Base-by-base conservation (phyloP, 495 filamentous ascomycete genomes). In the Daldinia vernicosa region DNA sequence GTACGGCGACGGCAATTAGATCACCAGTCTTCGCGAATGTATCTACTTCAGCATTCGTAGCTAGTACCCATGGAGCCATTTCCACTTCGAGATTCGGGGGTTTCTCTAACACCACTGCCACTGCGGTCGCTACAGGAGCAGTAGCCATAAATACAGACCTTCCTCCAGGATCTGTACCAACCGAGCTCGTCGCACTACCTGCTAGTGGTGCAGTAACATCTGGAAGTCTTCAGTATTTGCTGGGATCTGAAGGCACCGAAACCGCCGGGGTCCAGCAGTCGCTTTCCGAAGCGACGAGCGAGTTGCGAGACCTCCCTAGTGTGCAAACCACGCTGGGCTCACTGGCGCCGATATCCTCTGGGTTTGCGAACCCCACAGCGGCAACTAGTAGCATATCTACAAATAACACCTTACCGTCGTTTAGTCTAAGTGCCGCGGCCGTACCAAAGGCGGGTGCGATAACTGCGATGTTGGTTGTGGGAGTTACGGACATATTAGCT, bases 241-340 rank as follows among this genome's bases (percentile, higher is more conserved):
- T 30, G 2, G 32, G 32, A 33, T 33, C 32, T 9, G 9, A 33
- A 33, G 32, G 32, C 32, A 11, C 32, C 9, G 32, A 33, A 33
- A 33, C 32, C 9, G 32, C 32, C 9, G 32, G 32, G 32, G 9
- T 33, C 9, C 32, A 33, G 32, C 32, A 11, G 40, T 11, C 17
- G 6, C 17, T 17, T 22, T 19, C 40, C 17, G 40, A 54, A 33
- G 56, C 35, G 5, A 52, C 64, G 14, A 45, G 63, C 26, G 33
- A 26, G 1, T 50, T 33, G 27, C 59, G 50, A 1, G 19, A 57
- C 6, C 30, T 57, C n/a, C 54, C 54, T 14, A 22, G 54, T 12
- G 30, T 17, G 28, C 67, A 1, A 81, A 73, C 0, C 76, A 76
- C 30, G 73, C 75, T 9, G 80, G 22, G 27, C 6, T 51, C 24